Conservation (phyloP, 495 filamentous ascomycete species). For the Penicillium angulare region DNA sequence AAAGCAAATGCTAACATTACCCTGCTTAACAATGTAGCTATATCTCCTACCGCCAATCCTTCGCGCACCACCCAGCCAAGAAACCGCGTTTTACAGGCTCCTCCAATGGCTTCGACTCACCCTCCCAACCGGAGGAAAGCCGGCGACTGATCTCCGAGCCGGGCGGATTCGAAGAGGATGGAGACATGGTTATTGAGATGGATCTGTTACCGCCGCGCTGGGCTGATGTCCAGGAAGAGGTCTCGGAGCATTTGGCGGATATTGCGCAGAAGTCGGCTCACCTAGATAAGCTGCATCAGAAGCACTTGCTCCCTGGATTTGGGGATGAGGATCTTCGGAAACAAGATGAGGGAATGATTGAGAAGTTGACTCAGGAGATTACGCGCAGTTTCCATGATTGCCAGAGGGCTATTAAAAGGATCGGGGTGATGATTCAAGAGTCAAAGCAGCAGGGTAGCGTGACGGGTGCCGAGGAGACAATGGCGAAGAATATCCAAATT, state of each 20-base stretch:
- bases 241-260: slow-evolving; percentile 75
- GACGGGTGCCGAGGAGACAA: slow-evolving; percentile 80
- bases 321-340: slow-evolving; percentile 87
- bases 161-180: slow-evolving; percentile 77
- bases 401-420: slow-evolving; percentile 79
- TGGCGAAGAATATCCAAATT: slow-evolving; percentile 95
- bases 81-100: slow-evolving; percentile 67
- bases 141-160: slow-evolving; percentile 77
- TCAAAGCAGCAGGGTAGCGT: slow-evolving; percentile 65
- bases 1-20: no score
- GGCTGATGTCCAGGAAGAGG: slow-evolving; percentile 93
- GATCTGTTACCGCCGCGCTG: slow-evolving; percentile 92
- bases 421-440: slow-evolving; percentile 81
- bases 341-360: slow-evolving; percentile 83
- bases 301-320: slow-evolving; percentile 94
- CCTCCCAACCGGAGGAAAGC: slow-evolving; percentile 69
- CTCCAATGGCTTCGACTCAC: slow-evolving; percentile 66
- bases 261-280: slow-evolving; percentile 79
- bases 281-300: slow-evolving; percentile 91
- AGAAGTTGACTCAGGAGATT: slow-evolving; percentile 84
- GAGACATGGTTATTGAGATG: slow-evolving; percentile 97
- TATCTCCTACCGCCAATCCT: slow-evolving; percentile 98
- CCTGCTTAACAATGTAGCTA: no score
- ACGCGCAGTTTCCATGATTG: slow-evolving; percentile 87
- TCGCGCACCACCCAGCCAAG: slow-evolving; percentile 89